A percentile compares a stretch with the other conserved stretches of the same genome.
These are phyloP conservation scores for Beauveria varroae DNA, from an alignment of 2,329 filamentous ascomycete species.

Conservation along the genomic window DNA sequence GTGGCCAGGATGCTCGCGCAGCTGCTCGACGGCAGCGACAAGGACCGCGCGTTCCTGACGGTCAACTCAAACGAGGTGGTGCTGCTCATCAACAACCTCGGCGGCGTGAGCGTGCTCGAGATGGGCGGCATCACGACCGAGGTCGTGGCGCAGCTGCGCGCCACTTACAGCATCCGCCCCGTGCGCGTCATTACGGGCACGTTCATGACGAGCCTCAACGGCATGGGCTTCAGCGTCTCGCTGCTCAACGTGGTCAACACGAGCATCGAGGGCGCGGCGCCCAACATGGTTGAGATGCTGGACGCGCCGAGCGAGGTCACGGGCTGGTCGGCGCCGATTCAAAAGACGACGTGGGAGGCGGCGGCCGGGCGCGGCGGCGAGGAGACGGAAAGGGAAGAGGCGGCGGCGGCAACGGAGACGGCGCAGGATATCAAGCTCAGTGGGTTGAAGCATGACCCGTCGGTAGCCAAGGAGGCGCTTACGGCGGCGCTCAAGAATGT, in stretches of 20 bases:
- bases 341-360: constrained; percentile 55
- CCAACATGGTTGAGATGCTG: constrained; percentile 58
- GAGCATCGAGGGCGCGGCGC: constrained; percentile 46
- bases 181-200: constrained; percentile 60
- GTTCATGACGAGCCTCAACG: constrained; percentile 74
- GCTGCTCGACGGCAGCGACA: constrained; percentile 57
- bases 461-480: constrained; percentile 43
- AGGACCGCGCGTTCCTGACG: constrained; percentile 62
- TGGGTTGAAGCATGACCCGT: constrained; percentile 46
- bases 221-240: constrained; percentile 66
- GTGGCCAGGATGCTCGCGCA: constrained; percentile 61
- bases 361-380: constrained; percentile 37
- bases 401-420: constrained; percentile 26
- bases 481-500: constrained; percentile 52
- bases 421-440: constrained; percentile 33
- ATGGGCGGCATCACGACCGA: constrained; percentile 64
- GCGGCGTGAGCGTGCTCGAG: constrained; percentile 65
- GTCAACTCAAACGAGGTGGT: constrained; percentile 58
- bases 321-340: constrained; percentile 61
- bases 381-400: constrained; percentile 30
- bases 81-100: constrained; percentile 68
- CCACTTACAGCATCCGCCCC: constrained; percentile 51
- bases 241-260: constrained; percentile 57
- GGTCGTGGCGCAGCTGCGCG: constrained; percentile 55
- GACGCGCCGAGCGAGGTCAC: constrained; percentile 62